Conservation (phyloP, 106 monocot species). For the Allium cepa region DNA sequence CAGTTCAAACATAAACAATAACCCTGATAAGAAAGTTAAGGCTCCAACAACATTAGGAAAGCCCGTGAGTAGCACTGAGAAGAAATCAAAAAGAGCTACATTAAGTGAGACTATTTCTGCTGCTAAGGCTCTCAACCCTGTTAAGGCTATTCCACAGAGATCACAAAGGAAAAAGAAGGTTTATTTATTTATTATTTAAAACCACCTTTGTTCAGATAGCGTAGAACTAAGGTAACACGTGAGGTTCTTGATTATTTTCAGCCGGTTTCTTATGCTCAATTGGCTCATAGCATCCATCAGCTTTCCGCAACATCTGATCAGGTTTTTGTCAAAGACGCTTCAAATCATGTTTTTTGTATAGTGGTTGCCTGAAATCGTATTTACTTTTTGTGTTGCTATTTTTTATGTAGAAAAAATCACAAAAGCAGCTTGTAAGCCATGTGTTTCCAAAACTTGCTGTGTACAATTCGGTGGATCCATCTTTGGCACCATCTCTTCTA, state of each 20-base stretch:
- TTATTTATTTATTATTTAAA: background rate
- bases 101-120: conserved; percentile 87
- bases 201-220: background rate
- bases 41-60: conserved; percentile 48
- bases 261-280: conserved; percentile 89
- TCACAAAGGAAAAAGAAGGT: conserved; percentile 26
- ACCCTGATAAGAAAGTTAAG: background rate
- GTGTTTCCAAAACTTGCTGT: conserved; percentile 98
- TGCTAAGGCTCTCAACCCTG: conserved; percentile 91
- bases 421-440: conserved; percentile 73
- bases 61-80: conserved; percentile 39
- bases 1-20: background rate
- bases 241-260: conserved; percentile 13
- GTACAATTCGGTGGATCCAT: conserved; percentile 97
- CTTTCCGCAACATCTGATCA: conserved; percentile 88
- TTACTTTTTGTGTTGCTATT: background rate
- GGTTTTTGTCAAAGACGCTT: conserved; percentile 26
- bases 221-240: background rate
- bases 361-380: background rate
- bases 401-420: conserved; percentile 73
- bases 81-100: conserved; percentile 54
- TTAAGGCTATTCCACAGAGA: conserved; percentile 45
- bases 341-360: background rate
- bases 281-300: conserved; percentile 87
- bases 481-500: conserved; percentile 90